Base-by-base conservation (phyloP, 257 asterid genomes). In the Ehretia macrophylla region DNA sequence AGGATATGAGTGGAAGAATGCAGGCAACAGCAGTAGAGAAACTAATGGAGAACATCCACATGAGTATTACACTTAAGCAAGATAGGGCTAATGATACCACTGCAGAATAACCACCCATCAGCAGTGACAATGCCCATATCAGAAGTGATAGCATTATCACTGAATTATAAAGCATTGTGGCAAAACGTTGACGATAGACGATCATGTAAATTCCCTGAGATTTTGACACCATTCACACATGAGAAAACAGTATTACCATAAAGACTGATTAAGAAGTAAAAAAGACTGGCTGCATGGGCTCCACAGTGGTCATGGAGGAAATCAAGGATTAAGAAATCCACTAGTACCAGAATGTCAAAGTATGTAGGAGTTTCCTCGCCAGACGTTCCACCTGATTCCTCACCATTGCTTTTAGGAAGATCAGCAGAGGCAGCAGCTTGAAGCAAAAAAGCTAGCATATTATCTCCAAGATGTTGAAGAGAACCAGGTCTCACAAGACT, bases 381-480 rank as follows among this genome's bases (percentile, higher is more conserved):
- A 55, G 82, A 71, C 54, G 66, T 67, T 35, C 60, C 55, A 56
- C 77, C 75, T 10, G 91, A 71, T 60, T 72, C 85, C 32, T 45
- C 39, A 5, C 68, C 71, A 64, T 74, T 80, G 75, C 59, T 68
- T 56, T 66, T 72, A 1, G 97, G 97, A 58, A 92, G 83, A 71
- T 77, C 67, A 48, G 96, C 66, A 39, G 97, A 83, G 50, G 86
- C 85, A 62, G 79, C 98, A 63, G 86, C 90, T 51, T 79, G 95
- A 70, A 80, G 86, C 81, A 93, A 82, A 77, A 93, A 93, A 17
- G 88, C 87, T 8, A 89, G 96, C 97, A 93, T 81, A 74, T 93
- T 93, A 70, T 89, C 99, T 68, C 99, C 99, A 38, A 93, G 95
- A 79, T 93, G 97, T 82, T 93, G 99, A 66, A 93, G 96, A 67